phyloP scores from a whole-genome alignment of 1,284 basidiomycete species.

The Quambalaria eucalypti region DNA sequence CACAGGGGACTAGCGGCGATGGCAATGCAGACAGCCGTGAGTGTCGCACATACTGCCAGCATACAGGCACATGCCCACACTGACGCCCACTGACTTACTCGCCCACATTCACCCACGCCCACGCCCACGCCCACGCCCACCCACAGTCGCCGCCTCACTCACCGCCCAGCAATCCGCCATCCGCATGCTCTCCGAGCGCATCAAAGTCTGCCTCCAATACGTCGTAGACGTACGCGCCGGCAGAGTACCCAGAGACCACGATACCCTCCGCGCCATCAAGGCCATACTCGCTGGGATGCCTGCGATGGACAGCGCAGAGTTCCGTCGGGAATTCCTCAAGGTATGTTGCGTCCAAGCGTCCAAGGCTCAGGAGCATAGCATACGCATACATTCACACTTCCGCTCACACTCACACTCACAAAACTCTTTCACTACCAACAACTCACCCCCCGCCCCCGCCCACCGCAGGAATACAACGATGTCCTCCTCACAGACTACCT shows the following conservation, averaged over 20 bases:
- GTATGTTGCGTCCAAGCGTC: conserved; percentile 10
- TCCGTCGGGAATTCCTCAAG: conserved; percentile 21
- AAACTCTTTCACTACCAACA: too few relatives aligned
- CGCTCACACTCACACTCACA: too few relatives aligned
- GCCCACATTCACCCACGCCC: background rate
- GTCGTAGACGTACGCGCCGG: conserved; percentile 17
- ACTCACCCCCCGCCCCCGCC: background rate
- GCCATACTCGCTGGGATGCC: conserved; percentile 65
- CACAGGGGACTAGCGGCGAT: conserved; percentile 70
- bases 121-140: background rate
- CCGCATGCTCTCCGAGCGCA: conserved; percentile 87
- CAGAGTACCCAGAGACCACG: conserved; percentile 50
- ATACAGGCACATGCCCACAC: too few relatives aligned
- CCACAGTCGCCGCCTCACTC: conserved; percentile 73
- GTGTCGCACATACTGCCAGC: too few relatives aligned
- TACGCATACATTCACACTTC: too few relatives aligned
- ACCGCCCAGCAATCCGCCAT: conserved; percentile 87
- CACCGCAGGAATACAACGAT: conserved; percentile 77
- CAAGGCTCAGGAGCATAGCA: too few relatives aligned
- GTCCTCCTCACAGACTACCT: conserved; percentile 84
- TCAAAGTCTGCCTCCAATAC: conserved; percentile 72
- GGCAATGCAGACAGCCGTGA: conserved; percentile 50
- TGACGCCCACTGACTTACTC: too few relatives aligned
- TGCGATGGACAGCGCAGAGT: conserved; percentile 15
- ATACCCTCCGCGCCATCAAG: conserved; percentile 70